Percentiles rank a stretch among this genome's conserved stretches.
Conservation (phyloP, 306 rosid species). For the Begonia masoniana region DNA sequence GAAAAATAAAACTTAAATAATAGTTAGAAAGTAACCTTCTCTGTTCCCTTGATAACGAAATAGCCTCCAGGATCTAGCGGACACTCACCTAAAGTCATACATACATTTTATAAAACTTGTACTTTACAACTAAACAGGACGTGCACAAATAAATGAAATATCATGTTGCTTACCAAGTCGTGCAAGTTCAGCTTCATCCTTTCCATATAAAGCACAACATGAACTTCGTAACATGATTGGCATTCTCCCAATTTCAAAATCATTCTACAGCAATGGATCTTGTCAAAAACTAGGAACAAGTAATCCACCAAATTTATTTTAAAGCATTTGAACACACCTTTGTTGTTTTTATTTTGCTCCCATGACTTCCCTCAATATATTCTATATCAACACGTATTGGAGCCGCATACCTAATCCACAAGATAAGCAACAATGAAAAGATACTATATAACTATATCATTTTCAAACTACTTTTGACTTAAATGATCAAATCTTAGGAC, state of each 20-base stretch:
- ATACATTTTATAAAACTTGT: neutral
- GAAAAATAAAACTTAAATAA: constrained; percentile 2
- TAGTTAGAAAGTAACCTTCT: constrained; percentile 50
- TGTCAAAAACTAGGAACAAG: neutral
- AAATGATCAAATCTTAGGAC: too few relatives aligned
- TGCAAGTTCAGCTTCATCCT: constrained; percentile 83
- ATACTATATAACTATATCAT: neutral
- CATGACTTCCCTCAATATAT: constrained; percentile 41
- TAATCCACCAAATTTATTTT: neutral
- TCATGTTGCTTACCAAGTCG: constrained; percentile 23
- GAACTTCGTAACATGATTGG: constrained; percentile 84
- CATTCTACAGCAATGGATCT: constrained; percentile 20
- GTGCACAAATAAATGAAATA: constrained; percentile 12
- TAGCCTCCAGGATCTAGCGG: constrained; percentile 98
- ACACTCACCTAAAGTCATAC: constrained; percentile 50
- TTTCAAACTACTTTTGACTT: too few relatives aligned
- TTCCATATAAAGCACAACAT: constrained; percentile 52
- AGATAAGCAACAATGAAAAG: neutral
- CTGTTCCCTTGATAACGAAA: constrained; percentile 83
- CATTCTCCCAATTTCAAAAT: constrained; percentile 61
- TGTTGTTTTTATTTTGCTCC: constrained; percentile 12
- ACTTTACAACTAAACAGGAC: neutral
- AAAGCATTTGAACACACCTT: constrained; percentile 32
- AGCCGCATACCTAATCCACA: constrained; percentile 52
- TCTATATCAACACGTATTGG: constrained; percentile 61